Percentiles rank a stretch among this genome's conserved stretches.
Conservation (phyloP, 108 stramenopile genomes). For the Schizochytrium sp. region DNA sequence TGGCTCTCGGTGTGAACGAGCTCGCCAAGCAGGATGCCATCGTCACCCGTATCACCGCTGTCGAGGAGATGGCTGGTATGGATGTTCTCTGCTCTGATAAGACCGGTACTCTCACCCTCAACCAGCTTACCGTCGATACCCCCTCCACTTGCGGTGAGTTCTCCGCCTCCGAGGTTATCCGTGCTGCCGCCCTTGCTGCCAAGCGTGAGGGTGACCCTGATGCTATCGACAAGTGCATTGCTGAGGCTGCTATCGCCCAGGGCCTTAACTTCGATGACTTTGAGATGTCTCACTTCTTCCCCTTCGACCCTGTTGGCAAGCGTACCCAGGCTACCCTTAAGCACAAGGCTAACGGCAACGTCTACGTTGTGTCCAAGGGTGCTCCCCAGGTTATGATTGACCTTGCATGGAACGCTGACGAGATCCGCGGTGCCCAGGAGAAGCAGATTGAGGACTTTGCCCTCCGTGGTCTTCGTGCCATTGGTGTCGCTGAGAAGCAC, state of each 20-base stretch:
- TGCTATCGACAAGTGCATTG: constrained; percentile 84
- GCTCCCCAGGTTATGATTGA: constrained; percentile 82
- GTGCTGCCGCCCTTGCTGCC: constrained; percentile 78
- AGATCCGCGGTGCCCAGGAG: constrained; percentile 60
- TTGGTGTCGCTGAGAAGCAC: constrained; percentile 42
- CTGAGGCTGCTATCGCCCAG: constrained; percentile 61
- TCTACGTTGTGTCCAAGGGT: constrained; percentile 82
- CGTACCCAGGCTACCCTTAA: constrained; percentile 81
- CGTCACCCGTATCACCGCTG: constrained; percentile 84
- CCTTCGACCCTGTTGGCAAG: constrained; percentile 85
- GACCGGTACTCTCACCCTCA: constrained; percentile 89
- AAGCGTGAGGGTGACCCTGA: constrained; percentile 87
- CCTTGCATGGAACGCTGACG: constrained; percentile 71
- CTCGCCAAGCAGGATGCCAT: constrained; percentile 85
- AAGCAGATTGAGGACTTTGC: constrained; percentile 60
- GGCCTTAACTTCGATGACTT: constrained; percentile 42
- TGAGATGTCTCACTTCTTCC: constrained; percentile 74
- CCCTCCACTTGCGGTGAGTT: constrained; percentile 75
- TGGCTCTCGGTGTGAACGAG: constrained; percentile 84
- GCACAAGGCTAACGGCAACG: constrained; percentile 67
- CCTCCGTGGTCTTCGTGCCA: constrained; percentile 37
- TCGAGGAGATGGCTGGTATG: constrained; percentile 89
- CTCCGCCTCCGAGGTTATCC: constrained; percentile 73
- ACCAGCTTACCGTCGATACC: constrained; percentile 83
- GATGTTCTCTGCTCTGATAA: constrained; percentile 85